Evolutionary conservation across 116 monocot genomes (phyloP).

Genomic region (Cymodocea nodosa): DNA sequence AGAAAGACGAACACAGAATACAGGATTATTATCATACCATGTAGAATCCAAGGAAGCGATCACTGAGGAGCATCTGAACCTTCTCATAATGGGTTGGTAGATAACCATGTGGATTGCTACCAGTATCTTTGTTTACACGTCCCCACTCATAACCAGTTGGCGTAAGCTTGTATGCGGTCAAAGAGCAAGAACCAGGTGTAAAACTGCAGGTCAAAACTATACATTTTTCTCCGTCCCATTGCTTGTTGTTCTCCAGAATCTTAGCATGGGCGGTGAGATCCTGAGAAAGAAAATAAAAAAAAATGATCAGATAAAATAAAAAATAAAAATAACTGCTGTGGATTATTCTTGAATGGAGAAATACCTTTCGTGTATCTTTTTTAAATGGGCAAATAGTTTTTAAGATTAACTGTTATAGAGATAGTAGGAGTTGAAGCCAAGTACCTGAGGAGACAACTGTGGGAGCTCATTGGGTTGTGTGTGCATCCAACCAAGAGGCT

Average conservation of each 20-base stretch:
- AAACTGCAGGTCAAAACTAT: slow-evolving; percentile 75
- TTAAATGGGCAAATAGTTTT: too few relatives aligned
- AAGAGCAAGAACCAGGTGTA: slow-evolving; percentile 76
- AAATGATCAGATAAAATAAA: background rate
- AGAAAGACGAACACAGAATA: too few relatives aligned
- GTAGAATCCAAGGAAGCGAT: slow-evolving; percentile 73
- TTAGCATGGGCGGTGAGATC: slow-evolving; percentile 71
- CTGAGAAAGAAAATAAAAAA: slow-evolving; percentile 21
- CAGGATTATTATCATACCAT: slow-evolving; percentile 6
- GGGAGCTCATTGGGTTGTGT: slow-evolving; percentile 81
- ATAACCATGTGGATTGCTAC: slow-evolving; percentile 84
- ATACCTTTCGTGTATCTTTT: too few relatives aligned
- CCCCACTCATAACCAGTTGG: slow-evolving; percentile 87
- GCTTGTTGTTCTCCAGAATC: slow-evolving; percentile 73
- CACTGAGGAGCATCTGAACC: slow-evolving; percentile 92
- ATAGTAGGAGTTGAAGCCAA: background rate
- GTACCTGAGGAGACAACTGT: slow-evolving; percentile 73
- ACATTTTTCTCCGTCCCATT: slow-evolving; percentile 88
- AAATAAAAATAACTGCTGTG: too few relatives aligned
- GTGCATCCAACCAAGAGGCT: slow-evolving; percentile 86
- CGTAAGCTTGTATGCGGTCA: slow-evolving; percentile 83
- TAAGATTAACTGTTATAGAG: too few relatives aligned
- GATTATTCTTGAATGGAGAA: too few relatives aligned
- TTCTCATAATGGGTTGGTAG: slow-evolving; percentile 82
- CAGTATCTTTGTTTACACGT: slow-evolving; percentile 70